Percentiles rank a stretch among this genome's conserved stretches.
Evolutionary conservation across 225 moss, liverwort and hornwort genomes (phyloP).

Genomic region (Antitrichia curtipendula): DNA sequence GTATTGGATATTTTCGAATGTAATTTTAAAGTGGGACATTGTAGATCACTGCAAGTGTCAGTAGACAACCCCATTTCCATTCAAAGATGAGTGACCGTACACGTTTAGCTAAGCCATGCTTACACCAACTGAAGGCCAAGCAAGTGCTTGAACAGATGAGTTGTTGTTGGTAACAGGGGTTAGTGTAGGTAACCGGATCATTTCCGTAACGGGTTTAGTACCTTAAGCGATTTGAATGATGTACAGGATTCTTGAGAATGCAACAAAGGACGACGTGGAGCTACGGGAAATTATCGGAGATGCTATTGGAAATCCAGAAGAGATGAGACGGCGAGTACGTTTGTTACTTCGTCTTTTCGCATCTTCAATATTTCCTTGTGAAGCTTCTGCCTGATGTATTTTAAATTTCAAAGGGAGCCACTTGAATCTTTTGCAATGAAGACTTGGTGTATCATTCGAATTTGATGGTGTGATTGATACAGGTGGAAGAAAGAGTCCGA

Average conservation of each 20-base stretch:
- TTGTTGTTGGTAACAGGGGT: not conserved
- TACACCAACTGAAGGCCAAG: not conserved
- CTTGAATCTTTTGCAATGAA: not conserved
- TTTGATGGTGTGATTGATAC: not conserved
- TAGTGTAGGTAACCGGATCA: not conserved
- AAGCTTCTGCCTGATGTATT: not conserved
- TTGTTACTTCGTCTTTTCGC: not conserved
- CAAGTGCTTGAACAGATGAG: not conserved
- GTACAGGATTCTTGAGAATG: constrained; percentile 81
- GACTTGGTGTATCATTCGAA: not conserved
- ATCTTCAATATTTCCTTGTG: not conserved
- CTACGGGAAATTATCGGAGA: constrained; percentile 94
- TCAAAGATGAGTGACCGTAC: not conserved
- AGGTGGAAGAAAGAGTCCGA: constrained; percentile 96
- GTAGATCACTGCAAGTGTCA: not conserved
- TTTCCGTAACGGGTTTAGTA: not conserved
- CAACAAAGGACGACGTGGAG: constrained; percentile 90
- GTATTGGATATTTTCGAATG: not conserved
- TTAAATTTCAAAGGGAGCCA: not conserved
- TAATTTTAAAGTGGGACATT: not conserved
- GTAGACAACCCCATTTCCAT: not conserved
- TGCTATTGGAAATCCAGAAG: constrained; percentile 89
- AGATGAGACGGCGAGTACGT: constrained; percentile 90
- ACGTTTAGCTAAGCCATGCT: not conserved
- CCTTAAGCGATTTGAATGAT: not conserved